Base-by-base conservation (phyloP, 1,284 basidiomycete genomes). In the Cerrena zonata region DNA sequence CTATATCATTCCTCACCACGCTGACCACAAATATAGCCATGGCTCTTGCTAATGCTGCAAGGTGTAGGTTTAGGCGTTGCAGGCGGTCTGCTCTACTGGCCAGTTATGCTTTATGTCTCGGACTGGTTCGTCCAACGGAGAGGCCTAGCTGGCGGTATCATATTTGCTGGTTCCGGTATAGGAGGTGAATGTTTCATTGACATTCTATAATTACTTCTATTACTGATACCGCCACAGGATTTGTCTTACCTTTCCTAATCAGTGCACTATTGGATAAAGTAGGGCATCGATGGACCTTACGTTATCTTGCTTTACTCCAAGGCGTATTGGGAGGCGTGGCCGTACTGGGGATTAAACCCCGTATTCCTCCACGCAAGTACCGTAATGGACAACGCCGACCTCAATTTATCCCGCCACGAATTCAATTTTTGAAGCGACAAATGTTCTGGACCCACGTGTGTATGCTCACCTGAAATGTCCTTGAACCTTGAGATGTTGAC, bases 1-100 rank as follows among this genome's bases (percentile, higher is more conserved):
- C n/a, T n/a, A n/a, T n/a, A n/a, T n/a, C n/a, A n/a, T n/a, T n/a
- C n/a, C n/a, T n/a, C n/a, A n/a, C n/a, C n/a, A n/a, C n/a, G 4
- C 5, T 24, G 10, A 13, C n/a, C 5, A 13, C 7, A 4, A 22
- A 7, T 18, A 2, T 22, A 63, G 62, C 58, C 63, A 5, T 62
- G 59, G 61, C 60, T 61, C 24, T 53, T 66, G 38, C 59, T 64
- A 45, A 45, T 60, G 7, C 50, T 65, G 7, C 64, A 66, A 51
- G 63, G 63, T 10, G 58, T 64, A 2, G 51, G 56, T 15, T 54
- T 60, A 22, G 61, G 63, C 1, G 53, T 62, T 37, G 56, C 58
- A 18, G 64, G 59, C 2, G 64, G 60, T 1, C 48, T 61, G 18
- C 46, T 64, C 27, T 66, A 65, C 47, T 58, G 59, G 24, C 63